Conservation (phyloP, 192 early-diverging fungal species). For the Rhizophagus clarus region DNA sequence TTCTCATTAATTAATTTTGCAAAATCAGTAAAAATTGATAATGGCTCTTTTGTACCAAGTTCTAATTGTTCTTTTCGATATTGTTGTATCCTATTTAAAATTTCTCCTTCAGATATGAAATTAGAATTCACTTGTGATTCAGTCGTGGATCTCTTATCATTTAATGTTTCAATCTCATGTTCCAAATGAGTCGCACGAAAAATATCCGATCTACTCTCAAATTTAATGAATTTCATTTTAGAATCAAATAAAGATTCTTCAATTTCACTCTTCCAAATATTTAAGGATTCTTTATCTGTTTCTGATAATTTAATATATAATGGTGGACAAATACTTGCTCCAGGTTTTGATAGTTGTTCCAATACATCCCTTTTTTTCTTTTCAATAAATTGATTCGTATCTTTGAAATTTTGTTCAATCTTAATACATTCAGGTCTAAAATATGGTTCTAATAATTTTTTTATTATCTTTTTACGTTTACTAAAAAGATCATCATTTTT, state of each 20-base stretch:
- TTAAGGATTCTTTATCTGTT: neutral
- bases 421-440: neutral
- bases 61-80: neutral
- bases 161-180: neutral
- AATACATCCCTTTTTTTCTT: neutral
- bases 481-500: neutral
- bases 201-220: neutral
- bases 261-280: neutral
- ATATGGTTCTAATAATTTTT: neutral
- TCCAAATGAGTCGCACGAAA: neutral
- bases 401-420: neutral
- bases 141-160: neutral
- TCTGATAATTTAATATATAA: neutral
- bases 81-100: neutral
- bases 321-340: neutral
- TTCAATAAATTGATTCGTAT: neutral
- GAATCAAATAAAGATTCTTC: neutral
- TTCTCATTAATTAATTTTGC: constrained; percentile 8
- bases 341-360: neutral
- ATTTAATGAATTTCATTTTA: neutral
- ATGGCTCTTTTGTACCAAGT: too few relatives aligned
- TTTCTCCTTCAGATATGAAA: constrained; percentile 5
- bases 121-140: neutral
- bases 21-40: neutral
- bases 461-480: neutral